Evolutionary conservation across 257 asterid genomes (phyloP).

Genomic region (Salvia rosmarinus): DNA sequence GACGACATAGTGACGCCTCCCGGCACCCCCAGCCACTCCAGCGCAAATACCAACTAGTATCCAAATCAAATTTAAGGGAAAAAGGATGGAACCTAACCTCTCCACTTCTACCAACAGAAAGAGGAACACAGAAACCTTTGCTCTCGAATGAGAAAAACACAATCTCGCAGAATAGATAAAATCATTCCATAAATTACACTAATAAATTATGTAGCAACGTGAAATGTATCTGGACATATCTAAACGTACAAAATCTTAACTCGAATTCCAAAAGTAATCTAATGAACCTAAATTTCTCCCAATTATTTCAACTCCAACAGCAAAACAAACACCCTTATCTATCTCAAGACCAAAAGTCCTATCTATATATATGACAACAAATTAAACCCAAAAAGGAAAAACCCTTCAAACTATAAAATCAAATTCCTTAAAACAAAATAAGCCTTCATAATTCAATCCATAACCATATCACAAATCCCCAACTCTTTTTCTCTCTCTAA

Average conservation of each 20-base stretch:
- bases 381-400: background rate
- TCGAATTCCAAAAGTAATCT: constrained; percentile 17
- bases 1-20: constrained; percentile 98
- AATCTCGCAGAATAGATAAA: background rate
- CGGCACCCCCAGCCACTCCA: constrained; percentile 97
- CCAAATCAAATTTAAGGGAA: constrained; percentile 25
- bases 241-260: constrained; percentile 6
- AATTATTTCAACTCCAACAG: constrained; percentile 24
- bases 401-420: constrained; percentile 28
- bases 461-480: constrained; percentile 20
- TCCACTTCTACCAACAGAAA: constrained; percentile 33
- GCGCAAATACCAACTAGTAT: constrained; percentile 65
- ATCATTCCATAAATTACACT: constrained; percentile 17
- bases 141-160: constrained; percentile 5
- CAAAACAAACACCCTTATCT: background rate
- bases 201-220: constrained; percentile 27
- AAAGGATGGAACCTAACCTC: constrained; percentile 30
- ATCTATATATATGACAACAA: background rate
- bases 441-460: constrained; percentile 32
- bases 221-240: constrained; percentile 11
- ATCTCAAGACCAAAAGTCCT: constrained; percentile 1
- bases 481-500: background rate
- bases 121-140: constrained; percentile 11
- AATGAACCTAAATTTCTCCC: constrained; percentile 17
- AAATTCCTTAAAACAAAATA: constrained; percentile 1